Evolutionary conservation across 495 filamentous ascomycete species (phyloP).

Genomic region (Aspergillus egyptiacus): DNA sequence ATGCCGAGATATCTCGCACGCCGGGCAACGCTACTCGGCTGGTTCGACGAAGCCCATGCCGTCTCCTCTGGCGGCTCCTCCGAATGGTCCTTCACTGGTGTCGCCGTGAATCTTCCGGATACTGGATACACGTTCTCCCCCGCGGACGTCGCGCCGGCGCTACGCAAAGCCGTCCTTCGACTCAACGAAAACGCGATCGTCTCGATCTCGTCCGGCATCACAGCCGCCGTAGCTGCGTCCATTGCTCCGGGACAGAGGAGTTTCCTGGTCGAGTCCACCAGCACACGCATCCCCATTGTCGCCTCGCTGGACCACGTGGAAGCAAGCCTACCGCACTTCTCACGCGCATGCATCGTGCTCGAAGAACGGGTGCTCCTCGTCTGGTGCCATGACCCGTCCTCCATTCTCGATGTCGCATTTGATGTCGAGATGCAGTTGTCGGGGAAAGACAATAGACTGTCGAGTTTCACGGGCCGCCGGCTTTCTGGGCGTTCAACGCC

Average conservation of each 20-base stretch:
- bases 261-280: background rate
- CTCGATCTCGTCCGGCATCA: background rate
- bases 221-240: background rate
- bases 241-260: conserved; percentile 1
- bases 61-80: background rate
- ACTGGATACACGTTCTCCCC: conserved; percentile 1
- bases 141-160: background rate
- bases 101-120: background rate
- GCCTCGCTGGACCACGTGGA: background rate
- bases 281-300: background rate
- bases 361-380: background rate
- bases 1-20: background rate
- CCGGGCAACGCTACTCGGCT: conserved; percentile 1
- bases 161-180: background rate
- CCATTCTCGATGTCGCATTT: conserved; percentile 1
- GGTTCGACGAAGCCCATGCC: background rate
- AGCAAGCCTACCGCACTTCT: background rate
- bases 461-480: background rate
- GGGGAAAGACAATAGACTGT: background rate
- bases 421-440: conserved; percentile 2
- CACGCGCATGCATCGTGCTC: background rate
- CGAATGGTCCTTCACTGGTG: background rate
- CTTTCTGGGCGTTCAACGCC: background rate
- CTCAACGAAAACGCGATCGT: conserved; percentile 1
- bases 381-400: background rate